Percentiles rank a stretch among this genome's conserved stretches.
Conservation (phyloP, 495 filamentous ascomycete species). For the Platismatia glauca region DNA sequence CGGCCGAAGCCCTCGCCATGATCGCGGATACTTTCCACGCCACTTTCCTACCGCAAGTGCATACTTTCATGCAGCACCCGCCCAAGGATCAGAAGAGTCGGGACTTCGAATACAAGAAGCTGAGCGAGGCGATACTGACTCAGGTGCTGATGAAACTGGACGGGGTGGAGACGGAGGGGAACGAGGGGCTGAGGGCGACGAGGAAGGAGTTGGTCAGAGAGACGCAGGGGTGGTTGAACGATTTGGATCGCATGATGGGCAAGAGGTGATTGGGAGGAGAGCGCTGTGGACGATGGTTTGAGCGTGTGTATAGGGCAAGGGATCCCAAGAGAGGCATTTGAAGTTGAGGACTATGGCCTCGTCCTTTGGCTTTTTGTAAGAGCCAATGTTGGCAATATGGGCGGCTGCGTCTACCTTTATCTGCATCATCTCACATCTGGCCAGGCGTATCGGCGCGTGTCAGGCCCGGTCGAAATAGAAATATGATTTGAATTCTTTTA, state of each 20-base stretch:
- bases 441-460: background rate
- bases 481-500: background rate
- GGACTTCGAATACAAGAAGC: slow-evolving; percentile 66
- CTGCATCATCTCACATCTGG: background rate
- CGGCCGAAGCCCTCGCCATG: slow-evolving; percentile 62
- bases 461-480: background rate
- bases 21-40: slow-evolving; percentile 58
- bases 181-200: slow-evolving; percentile 49
- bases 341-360: background rate
- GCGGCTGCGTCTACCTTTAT: background rate
- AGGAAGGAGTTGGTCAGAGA: slow-evolving; percentile 62
- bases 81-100: slow-evolving; percentile 63
- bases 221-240: slow-evolving; percentile 16
- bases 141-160: slow-evolving; percentile 82
- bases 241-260: slow-evolving; percentile 11
- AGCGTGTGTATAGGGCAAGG: background rate
- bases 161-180: slow-evolving; percentile 63
- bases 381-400: background rate
- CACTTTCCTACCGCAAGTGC: slow-evolving; percentile 58
- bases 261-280: background rate
- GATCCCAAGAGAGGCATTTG: background rate
- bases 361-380: background rate
- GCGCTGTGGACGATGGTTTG: background rate
- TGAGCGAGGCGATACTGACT: slow-evolving; percentile 75
- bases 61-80: slow-evolving; percentile 53